Conservation (phyloP, 768 basidiomycete species). For the Suillus ampliporus region DNA sequence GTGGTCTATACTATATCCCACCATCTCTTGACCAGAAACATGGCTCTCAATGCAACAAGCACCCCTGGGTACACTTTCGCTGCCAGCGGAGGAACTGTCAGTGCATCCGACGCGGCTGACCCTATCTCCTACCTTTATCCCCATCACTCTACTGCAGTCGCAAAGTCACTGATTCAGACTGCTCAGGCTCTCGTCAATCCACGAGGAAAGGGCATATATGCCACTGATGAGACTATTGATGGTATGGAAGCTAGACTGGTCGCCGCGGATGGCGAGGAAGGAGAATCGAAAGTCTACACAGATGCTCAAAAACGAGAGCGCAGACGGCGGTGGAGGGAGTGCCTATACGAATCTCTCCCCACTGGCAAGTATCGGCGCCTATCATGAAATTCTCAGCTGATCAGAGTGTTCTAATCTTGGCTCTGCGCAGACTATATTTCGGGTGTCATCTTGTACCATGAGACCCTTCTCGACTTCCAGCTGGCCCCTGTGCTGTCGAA, state of each 20-base stretch:
- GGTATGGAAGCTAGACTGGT: constrained; percentile 45
- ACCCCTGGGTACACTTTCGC: constrained; percentile 42
- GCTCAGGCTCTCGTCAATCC: constrained; percentile 52
- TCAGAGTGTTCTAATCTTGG: constrained; percentile 5
- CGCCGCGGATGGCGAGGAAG: constrained; percentile 36
- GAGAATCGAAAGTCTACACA: constrained; percentile 30
- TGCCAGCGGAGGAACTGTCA: constrained; percentile 11
- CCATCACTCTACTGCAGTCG: constrained; percentile 46
- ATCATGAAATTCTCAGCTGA: neutral
- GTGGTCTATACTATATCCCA: neutral
- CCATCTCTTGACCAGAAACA: constrained; percentile 16
- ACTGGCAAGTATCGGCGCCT: constrained; percentile 36
- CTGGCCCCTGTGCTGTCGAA: constrained; percentile 48
- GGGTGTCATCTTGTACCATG: constrained; percentile 56
- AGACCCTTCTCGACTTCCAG: constrained; percentile 55
- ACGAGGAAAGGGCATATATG: constrained; percentile 57
- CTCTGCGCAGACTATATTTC: constrained; percentile 48
- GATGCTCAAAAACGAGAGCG: constrained; percentile 46
- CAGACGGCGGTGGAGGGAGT: constrained; percentile 50
- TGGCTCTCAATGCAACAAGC: constrained; percentile 25
- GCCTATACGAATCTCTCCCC: constrained; percentile 47
- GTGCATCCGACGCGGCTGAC: constrained; percentile 15
- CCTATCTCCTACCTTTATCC: constrained; percentile 42
- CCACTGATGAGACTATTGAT: constrained; percentile 57
- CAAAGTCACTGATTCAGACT: constrained; percentile 48